Evolutionary conservation across 106 monocot species (phyloP).

Genomic region (Apostasia shenzhenica): DNA sequence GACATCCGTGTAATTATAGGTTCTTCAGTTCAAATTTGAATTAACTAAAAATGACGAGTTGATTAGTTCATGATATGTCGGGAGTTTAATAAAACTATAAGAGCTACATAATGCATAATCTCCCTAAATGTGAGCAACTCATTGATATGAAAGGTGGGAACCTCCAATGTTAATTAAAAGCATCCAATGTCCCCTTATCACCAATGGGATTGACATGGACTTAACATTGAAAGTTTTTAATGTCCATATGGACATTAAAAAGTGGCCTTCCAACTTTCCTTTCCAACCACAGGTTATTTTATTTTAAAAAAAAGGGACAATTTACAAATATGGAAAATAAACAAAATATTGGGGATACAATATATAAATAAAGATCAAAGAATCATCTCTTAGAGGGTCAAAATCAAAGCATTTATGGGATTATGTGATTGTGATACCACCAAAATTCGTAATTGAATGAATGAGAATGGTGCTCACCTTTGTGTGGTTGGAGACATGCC

Average conservation of each 20-base stretch:
- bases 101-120: too few species aligned
- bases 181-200: not conserved
- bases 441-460: constrained; percentile 13
- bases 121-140: too few species aligned
- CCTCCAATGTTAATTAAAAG: too few species aligned
- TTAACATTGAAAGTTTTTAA: not conserved
- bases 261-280: constrained; percentile 14
- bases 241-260: constrained; percentile 8
- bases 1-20: too few species aligned
- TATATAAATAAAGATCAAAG: not conserved
- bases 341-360: not conserved
- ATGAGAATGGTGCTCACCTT: constrained; percentile 9
- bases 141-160: too few species aligned
- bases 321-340: not conserved
- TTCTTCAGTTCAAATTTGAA: too few species aligned
- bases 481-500: constrained; percentile 16
- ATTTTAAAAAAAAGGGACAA: not conserved
- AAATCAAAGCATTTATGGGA: constrained; percentile 6
- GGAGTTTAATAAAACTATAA: too few species aligned
- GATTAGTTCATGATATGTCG: too few species aligned
- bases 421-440: constrained; percentile 17
- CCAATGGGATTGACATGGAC: constrained; percentile 7
- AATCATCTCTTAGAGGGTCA: constrained; percentile 4
- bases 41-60: too few species aligned
- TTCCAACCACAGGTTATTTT: constrained; percentile 4